phyloP scores from a whole-genome alignment of 148 eudicot genomes.

The Cornus suecica region DNA sequence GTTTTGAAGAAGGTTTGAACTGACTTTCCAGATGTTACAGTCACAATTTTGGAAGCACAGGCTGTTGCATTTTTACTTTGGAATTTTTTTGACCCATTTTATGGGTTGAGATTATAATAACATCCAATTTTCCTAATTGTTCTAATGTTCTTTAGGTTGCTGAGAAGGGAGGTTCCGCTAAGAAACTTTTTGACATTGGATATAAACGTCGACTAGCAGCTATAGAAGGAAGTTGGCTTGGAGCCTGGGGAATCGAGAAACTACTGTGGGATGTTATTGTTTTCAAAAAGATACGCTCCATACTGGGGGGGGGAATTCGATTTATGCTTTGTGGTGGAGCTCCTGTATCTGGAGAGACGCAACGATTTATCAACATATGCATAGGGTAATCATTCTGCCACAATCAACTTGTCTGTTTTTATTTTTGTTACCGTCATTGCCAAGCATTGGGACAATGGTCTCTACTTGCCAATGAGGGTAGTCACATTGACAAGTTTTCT shows the following conservation, averaged over 20 bases:
- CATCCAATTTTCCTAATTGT: conserved; percentile 1
- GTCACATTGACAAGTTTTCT: background rate
- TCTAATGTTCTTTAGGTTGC: conserved; percentile 51
- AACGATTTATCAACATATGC: conserved; percentile 89
- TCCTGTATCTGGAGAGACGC: conserved; percentile 88
- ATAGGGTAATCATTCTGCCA: conserved; percentile 64
- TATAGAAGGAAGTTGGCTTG: conserved; percentile 92
- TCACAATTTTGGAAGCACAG: background rate
- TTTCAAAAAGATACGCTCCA: conserved; percentile 63
- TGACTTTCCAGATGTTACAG: background rate
- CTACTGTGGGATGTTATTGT: conserved; percentile 70
- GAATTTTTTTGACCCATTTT: conserved; percentile 3
- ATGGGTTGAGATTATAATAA: background rate
- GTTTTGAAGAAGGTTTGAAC: conserved; percentile 71
- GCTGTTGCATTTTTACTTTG: background rate
- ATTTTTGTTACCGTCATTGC: background rate
- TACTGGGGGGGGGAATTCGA: conserved; percentile 86
- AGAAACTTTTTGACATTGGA: conserved; percentile 65
- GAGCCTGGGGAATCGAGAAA: conserved; percentile 87
- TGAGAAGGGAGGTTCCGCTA: conserved; percentile 69
- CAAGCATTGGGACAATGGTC: background rate
- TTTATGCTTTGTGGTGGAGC: conserved; percentile 99
- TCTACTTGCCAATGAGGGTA: background rate
- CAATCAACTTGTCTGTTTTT: background rate
- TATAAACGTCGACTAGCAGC: conserved; percentile 75